phyloP scores from a whole-genome alignment of 306 rosid genomes.

The Cucumis cinereus region DNA sequence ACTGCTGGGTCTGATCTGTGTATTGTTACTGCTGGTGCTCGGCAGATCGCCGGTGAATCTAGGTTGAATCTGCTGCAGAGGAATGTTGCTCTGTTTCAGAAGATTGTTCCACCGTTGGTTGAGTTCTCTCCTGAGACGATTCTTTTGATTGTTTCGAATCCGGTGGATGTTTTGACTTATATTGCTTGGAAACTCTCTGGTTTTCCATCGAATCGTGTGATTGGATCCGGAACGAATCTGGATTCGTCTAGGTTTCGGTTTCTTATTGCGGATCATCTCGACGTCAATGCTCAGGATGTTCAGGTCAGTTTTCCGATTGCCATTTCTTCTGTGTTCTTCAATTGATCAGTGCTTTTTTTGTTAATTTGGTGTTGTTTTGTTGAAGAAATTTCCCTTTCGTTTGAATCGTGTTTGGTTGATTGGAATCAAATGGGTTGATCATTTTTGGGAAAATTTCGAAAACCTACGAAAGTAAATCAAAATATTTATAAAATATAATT shows the following conservation, averaged over 20 bases:
- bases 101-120: conserved; percentile 60
- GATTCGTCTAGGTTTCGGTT: conserved; percentile 84
- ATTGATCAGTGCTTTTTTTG: not conserved
- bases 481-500: no score
- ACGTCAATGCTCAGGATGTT: conserved; percentile 87
- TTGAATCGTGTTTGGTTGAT: not conserved
- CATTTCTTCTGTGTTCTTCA: not conserved
- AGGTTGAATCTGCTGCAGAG: conserved; percentile 63
- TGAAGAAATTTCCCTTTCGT: not conserved
- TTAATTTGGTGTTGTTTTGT: not conserved
- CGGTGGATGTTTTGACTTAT: conserved; percentile 70
- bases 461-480: no score
- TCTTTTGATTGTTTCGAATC: conserved; percentile 65
- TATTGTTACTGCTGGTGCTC: conserved; percentile 81
- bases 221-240: conserved; percentile 92
- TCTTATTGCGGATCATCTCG: conserved; percentile 88
- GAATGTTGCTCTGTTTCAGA: conserved; percentile 52
- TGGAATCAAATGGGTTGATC: not conserved
- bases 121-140: conserved; percentile 38
- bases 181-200: conserved; percentile 89
- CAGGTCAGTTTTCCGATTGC: conserved; percentile 33
- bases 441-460: no score
- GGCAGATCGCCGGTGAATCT: conserved; percentile 64
- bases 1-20: conserved; percentile 72
- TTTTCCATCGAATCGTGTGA: conserved; percentile 69